phyloP scores from a whole-genome alignment of 2,329 filamentous ascomycete species.

The Penicillium sp. region DNA sequence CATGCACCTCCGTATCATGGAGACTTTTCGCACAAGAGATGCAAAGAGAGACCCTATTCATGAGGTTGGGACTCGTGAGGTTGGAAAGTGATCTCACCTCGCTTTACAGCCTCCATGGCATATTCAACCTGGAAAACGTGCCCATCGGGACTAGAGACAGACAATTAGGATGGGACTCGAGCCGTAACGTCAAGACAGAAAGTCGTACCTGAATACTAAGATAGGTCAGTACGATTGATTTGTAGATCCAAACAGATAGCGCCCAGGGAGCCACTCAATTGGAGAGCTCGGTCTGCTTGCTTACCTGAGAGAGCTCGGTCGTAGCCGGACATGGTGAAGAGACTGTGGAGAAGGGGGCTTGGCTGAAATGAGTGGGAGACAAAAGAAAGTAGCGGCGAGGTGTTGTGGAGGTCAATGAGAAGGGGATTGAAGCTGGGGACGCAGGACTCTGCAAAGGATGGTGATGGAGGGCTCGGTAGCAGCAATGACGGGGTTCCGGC shows the following conservation, averaged over 20 bases:
- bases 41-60: constrained; percentile 7
- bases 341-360: constrained; percentile 2
- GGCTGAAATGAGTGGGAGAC: background rate
- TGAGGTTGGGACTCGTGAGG: constrained; percentile 5
- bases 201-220: constrained; percentile 71
- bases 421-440: constrained; percentile 4
- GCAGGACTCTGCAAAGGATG: constrained; percentile 10
- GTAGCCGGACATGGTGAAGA: constrained; percentile 71
- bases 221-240: constrained; percentile 35
- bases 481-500: constrained; percentile 21
- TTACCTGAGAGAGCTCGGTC: constrained; percentile 98
- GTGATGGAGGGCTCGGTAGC: constrained; percentile 13
- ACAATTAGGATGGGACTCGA: constrained; percentile 40
- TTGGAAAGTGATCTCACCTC: constrained; percentile 57
- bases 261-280: constrained; percentile 24
- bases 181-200: constrained; percentile 9
- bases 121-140: constrained; percentile 99
- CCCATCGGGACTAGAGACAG: constrained; percentile 75
- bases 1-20: background rate
- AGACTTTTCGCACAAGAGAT: constrained; percentile 14
- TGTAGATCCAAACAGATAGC: constrained; percentile 19
- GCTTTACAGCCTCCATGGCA: constrained; percentile 95
- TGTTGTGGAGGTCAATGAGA: constrained; percentile 2
- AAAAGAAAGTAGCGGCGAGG: background rate
- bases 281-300: constrained; percentile 31